phyloP scores from a whole-genome alignment of 352 stramenopile species.

The Saprolegnia parasitica region DNA sequence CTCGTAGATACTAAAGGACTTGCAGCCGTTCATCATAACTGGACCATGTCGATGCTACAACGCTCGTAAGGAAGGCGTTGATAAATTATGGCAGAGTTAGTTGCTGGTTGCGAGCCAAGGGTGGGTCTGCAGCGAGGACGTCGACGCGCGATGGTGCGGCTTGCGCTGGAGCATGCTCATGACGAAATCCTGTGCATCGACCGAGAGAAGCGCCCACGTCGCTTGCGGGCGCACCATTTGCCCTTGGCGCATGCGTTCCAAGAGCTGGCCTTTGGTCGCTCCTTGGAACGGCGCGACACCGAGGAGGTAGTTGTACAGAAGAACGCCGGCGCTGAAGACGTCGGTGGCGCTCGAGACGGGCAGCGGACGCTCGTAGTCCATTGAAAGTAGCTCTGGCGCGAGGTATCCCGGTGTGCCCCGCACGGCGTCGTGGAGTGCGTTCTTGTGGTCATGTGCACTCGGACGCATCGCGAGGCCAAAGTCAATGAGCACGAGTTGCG shows the following conservation, averaged over 20 bases:
- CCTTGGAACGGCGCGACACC: conserved; percentile 61
- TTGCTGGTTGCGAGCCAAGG: conserved; percentile 3
- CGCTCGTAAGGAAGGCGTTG: too few relatives aligned
- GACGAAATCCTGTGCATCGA: conserved; percentile 10
- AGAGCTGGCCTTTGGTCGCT: conserved; percentile 52
- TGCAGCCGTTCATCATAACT: too few relatives aligned
- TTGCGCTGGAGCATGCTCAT: conserved; percentile 12
- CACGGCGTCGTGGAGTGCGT: conserved; percentile 36
- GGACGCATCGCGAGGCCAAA: conserved; percentile 58
- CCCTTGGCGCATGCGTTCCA: conserved; percentile 29
- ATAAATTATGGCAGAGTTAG: conserved; percentile 2
- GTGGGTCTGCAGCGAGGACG: not conserved
- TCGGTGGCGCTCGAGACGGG: conserved; percentile 59
- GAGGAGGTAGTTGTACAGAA: conserved; percentile 63
- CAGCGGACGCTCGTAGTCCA: not conserved
- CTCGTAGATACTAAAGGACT: too few relatives aligned
- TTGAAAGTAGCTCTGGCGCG: conserved; percentile 54
- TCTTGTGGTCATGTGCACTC: conserved; percentile 32
- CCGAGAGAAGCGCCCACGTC: conserved; percentile 7
- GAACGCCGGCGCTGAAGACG: conserved; percentile 66
- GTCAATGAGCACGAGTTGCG: conserved; percentile 62
- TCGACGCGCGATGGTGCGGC: not conserved
- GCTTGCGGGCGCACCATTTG: conserved; percentile 19
- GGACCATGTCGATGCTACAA: too few relatives aligned
- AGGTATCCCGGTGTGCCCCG: conserved; percentile 74